Conservation (phyloP, 331 rosid genomes). For the Arachis monticola region DNA sequence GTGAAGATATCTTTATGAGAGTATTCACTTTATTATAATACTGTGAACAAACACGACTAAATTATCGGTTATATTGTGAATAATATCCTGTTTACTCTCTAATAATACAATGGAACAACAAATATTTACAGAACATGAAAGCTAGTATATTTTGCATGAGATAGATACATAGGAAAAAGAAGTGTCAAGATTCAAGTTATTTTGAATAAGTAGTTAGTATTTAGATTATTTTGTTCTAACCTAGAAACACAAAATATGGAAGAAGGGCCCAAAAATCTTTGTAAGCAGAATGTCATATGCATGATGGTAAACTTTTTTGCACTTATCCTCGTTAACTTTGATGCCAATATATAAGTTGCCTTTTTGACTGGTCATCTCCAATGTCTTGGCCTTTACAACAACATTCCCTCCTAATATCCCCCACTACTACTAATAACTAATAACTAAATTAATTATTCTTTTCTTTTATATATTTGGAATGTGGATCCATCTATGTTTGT, state of each 20-base stretch:
- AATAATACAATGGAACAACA: too few relatives aligned
- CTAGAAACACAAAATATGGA: neutral
- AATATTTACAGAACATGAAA: too few relatives aligned
- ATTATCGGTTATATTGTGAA: too few relatives aligned
- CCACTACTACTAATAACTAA: constrained; percentile 17
- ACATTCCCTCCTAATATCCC: constrained; percentile 21
- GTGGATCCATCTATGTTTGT: constrained; percentile 39
- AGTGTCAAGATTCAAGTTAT: too few relatives aligned
- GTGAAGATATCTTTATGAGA: too few relatives aligned
- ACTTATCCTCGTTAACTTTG: constrained; percentile 37
- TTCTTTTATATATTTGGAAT: too few relatives aligned
- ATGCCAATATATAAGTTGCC: constrained; percentile 23
- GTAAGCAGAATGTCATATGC: constrained; percentile 2
- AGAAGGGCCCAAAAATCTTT: neutral
- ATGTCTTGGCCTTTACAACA: constrained; percentile 40
- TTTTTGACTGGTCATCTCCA: constrained; percentile 59
- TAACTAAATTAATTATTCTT: neutral
- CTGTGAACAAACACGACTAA: too few relatives aligned
- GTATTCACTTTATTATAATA: too few relatives aligned
- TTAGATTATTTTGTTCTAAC: neutral
- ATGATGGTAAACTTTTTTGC: constrained; percentile 28
- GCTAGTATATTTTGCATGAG: too few relatives aligned
- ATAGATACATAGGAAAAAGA: too few relatives aligned
- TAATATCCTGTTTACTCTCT: too few relatives aligned
- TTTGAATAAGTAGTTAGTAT: too few relatives aligned